These are phyloP conservation scores for Sanguinoderma infundibulare DNA, from an alignment of 1,284 basidiomycete genomes.

Conservation along the genomic window DNA sequence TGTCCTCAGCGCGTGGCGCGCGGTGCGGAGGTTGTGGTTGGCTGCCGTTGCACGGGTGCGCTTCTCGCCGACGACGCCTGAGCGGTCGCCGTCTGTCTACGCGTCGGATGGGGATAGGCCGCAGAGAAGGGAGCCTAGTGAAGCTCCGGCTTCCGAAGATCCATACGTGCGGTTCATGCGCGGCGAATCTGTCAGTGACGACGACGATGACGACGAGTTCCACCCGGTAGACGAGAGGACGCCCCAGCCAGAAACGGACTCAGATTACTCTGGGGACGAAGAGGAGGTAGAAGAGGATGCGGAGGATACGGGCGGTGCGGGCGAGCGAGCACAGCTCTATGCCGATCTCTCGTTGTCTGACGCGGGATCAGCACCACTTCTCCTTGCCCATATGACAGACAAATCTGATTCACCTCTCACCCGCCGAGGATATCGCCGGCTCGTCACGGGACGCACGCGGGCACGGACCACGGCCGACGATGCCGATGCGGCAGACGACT, in stretches of 20 bases:
- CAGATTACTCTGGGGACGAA: slow-evolving; percentile 13
- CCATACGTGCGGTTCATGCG: slow-evolving; percentile 63
- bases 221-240: slow-evolving; percentile 26
- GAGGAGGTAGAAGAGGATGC: slow-evolving; percentile 34
- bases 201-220: slow-evolving; percentile 60
- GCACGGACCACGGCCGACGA: slow-evolving; percentile 4
- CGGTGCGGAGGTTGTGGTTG: slow-evolving; percentile 42
- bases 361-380: slow-evolving; percentile 43
- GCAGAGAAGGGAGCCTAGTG: not conserved
- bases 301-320: slow-evolving; percentile 28
- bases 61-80: slow-evolving; percentile 16
- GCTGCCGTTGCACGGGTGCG: slow-evolving; percentile 32
- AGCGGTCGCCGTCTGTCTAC: not conserved
- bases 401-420: slow-evolving; percentile 48
- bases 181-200: slow-evolving; percentile 67
- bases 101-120: no score
- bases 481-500: slow-evolving; percentile 32
- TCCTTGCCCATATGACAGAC: slow-evolving; percentile 55
- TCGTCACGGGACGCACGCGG: slow-evolving; percentile 35
- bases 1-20: slow-evolving; percentile 39
- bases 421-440: slow-evolving; percentile 45
- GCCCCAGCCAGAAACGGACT: not conserved
- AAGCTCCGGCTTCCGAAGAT: slow-evolving; percentile 36
- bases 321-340: slow-evolving; percentile 46
- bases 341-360: slow-evolving; percentile 45